These are phyloP conservation scores for Syncephalis fuscata DNA, from an alignment of 371 early-diverging fungal species.

Conservation along the genomic window DNA sequence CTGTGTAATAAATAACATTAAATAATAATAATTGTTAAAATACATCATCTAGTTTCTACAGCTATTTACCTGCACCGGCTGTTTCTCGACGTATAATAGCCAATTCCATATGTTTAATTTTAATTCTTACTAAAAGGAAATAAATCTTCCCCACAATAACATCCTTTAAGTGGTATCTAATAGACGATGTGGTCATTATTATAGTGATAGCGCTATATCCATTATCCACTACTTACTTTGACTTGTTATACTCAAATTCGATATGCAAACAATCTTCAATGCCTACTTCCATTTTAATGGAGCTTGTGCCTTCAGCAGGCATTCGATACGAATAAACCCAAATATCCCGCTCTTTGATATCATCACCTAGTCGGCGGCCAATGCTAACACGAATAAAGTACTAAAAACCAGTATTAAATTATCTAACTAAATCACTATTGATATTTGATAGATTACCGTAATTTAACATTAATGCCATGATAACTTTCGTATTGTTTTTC, in stretches of 20 bases:
- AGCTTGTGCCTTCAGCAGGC: slow-evolving; percentile 63
- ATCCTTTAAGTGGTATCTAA: slow-evolving; percentile 85
- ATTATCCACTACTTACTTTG: slow-evolving; percentile 18
- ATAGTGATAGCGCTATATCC: slow-evolving; percentile 55
- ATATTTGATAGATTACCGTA: slow-evolving; percentile 30
- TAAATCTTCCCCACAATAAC: slow-evolving; percentile 98
- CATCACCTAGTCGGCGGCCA: slow-evolving; percentile 47
- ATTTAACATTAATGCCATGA: slow-evolving; percentile 79
- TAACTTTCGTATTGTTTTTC: slow-evolving; percentile 85
- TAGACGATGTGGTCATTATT: slow-evolving; percentile 26
- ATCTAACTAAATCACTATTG: not conserved
- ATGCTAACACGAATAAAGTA: slow-evolving; percentile 75
- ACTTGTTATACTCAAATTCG: slow-evolving; percentile 73
- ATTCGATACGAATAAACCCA: slow-evolving; percentile 81
- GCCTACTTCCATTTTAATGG: slow-evolving; percentile 90
- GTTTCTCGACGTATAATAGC: slow-evolving; percentile 96
- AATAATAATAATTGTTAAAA: not conserved
- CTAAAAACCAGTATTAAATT: slow-evolving; percentile 15
- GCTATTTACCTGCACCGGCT: slow-evolving; percentile 45
- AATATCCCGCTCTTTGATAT: slow-evolving; percentile 55
- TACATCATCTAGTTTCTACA: not conserved
- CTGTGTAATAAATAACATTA: slow-evolving; percentile 8
- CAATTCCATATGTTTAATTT: slow-evolving; percentile 97
- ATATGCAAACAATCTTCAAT: slow-evolving; percentile 88
- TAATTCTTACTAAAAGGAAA: slow-evolving; percentile 96